Conservation (phyloP, 1,284 basidiomycete species). For the Wallemia mellicola region DNA sequence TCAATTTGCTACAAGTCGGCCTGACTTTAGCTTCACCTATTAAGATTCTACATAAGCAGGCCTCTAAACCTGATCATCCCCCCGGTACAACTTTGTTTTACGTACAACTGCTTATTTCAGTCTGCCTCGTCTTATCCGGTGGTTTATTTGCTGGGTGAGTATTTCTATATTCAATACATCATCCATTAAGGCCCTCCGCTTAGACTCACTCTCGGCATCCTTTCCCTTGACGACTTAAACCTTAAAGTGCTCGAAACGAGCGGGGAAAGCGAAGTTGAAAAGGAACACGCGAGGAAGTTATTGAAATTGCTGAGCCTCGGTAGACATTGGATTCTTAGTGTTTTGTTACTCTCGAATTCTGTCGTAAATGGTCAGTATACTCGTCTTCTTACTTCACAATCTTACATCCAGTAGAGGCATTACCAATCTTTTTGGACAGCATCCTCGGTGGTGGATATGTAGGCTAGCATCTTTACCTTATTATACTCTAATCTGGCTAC, state of each 20-base stretch:
- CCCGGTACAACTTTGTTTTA: not conserved
- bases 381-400: constrained; percentile 9
- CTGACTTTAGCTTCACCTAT: not conserved
- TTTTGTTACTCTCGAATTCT: constrained; percentile 3
- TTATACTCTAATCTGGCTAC: not conserved
- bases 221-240: not conserved
- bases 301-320: constrained; percentile 45
- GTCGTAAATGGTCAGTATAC: constrained; percentile 10
- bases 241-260: not conserved
- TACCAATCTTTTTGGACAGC: not conserved
- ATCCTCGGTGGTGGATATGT: constrained; percentile 1
- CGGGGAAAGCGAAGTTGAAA: not conserved
- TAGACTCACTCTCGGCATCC: not conserved
- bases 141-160: not conserved
- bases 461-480: not conserved
- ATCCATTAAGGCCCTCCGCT: not conserved
- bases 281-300: constrained; percentile 13
- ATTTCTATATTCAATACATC: not conserved
- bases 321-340: constrained; percentile 80
- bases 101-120: not conserved
- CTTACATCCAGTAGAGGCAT: constrained; percentile 1
- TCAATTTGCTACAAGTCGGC: not conserved
- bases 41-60: not conserved
- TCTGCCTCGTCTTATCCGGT: not conserved
- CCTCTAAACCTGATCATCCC: not conserved